These are phyloP conservation scores for Hymenoscyphus salicellus DNA, from an alignment of 2,329 filamentous ascomycete species.

Conservation along the genomic window DNA sequence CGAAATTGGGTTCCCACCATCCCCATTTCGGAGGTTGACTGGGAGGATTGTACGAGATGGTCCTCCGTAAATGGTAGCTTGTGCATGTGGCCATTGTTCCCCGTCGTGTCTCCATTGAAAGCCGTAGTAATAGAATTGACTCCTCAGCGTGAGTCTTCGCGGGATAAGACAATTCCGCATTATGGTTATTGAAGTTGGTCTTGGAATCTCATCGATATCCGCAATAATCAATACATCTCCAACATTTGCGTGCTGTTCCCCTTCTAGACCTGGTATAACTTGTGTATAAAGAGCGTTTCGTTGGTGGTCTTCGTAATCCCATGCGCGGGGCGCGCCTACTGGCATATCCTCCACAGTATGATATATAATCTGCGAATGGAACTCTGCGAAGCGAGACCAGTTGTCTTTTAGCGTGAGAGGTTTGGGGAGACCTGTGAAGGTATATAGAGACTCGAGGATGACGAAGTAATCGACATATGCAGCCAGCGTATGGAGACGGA, in stretches of 20 bases:
- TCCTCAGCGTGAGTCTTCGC: conserved; percentile 36
- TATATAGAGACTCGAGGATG: conserved; percentile 56
- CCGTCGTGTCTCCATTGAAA: conserved; percentile 40
- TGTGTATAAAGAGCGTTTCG: conserved; percentile 57
- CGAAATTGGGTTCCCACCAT: conserved; percentile 24
- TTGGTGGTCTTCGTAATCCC: conserved; percentile 52
- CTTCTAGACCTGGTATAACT: conserved; percentile 42
- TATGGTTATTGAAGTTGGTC: conserved; percentile 37
- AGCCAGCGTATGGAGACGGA: conserved; percentile 57
- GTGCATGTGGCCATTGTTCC: conserved; percentile 43
- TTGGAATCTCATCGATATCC: conserved; percentile 47
- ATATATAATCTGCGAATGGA: conserved; percentile 60
- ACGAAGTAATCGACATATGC: conserved; percentile 63
- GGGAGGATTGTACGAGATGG: conserved; percentile 40
- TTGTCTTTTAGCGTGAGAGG: conserved; percentile 52
- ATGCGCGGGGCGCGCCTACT: conserved; percentile 41
- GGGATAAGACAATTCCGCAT: conserved; percentile 40
- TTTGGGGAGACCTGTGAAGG: conserved; percentile 57
- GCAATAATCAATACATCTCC: conserved; percentile 45
- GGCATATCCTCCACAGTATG: conserved; percentile 48
- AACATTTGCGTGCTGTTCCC: conserved; percentile 31
- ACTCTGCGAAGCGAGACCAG: conserved; percentile 50
- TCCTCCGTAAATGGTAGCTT: conserved; percentile 44
- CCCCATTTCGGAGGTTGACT: conserved; percentile 39
- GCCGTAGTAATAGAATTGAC: conserved; percentile 40